Conservation (phyloP, 345 rosid species). For the Rhizophora mangle region DNA sequence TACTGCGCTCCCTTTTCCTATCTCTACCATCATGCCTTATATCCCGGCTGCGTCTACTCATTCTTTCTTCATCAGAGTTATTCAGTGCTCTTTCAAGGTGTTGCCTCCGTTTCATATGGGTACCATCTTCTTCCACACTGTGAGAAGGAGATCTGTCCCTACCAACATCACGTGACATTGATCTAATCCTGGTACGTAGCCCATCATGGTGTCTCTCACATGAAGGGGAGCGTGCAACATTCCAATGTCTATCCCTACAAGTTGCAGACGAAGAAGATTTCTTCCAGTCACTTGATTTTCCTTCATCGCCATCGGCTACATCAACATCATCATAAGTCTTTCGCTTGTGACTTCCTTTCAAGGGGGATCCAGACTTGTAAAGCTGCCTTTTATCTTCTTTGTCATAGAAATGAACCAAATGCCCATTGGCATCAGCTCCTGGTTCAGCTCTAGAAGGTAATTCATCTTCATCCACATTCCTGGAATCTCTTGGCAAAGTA, state of each 20-base stretch:
- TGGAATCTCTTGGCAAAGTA: slow-evolving; percentile 16
- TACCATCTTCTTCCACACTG: slow-evolving; percentile 44
- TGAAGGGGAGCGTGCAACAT: slow-evolving; percentile 32
- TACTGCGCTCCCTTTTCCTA: slow-evolving; percentile 36
- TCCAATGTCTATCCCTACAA: slow-evolving; percentile 31
- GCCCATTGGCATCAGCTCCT: slow-evolving; percentile 36
- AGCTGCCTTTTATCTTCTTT: slow-evolving; percentile 23
- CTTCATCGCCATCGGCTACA: slow-evolving; percentile 24
- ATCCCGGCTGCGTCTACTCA: slow-evolving; percentile 28
- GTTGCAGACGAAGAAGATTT: slow-evolving; percentile 40
- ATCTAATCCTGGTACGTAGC: slow-evolving; percentile 39
- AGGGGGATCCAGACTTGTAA: slow-evolving; percentile 26
- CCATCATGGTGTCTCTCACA: slow-evolving; percentile 38
- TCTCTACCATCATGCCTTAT: slow-evolving; percentile 39
- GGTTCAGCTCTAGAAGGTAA: slow-evolving; percentile 9
- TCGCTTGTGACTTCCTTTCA: slow-evolving; percentile 35
- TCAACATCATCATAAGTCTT: slow-evolving; percentile 36
- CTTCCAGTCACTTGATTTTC: slow-evolving; percentile 26
- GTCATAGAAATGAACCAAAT: slow-evolving; percentile 21
- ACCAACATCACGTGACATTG: slow-evolving; percentile 41
- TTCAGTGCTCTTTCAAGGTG: slow-evolving; percentile 27
- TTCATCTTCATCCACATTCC: slow-evolving; percentile 17
- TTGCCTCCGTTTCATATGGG: slow-evolving; percentile 29
- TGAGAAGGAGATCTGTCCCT: slow-evolving; percentile 56
- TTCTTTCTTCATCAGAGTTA: slow-evolving; percentile 33